These are phyloP conservation scores for Paraconiothyrium sp. DNA, from an alignment of 2,329 filamentous ascomycete genomes.

Conservation along the genomic window DNA sequence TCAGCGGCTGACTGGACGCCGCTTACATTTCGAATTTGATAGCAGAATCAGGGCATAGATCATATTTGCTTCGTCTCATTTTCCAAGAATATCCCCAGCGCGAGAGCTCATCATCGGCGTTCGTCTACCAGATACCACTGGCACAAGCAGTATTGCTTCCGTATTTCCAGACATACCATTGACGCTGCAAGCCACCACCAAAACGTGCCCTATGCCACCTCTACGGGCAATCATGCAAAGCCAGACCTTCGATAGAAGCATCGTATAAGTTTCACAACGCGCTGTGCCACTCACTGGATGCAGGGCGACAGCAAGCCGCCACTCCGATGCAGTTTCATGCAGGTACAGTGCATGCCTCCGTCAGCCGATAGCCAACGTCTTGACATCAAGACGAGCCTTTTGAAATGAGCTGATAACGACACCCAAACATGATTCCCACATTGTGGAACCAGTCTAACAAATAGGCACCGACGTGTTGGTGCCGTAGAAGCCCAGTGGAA, in stretches of 20 bases:
- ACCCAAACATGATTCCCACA: neutral
- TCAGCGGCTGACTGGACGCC: neutral
- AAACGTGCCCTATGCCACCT: neutral
- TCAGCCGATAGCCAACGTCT: neutral
- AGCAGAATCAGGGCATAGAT: neutral
- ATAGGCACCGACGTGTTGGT: slow-evolving; percentile 10
- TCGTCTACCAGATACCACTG: neutral
- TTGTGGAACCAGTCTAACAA: neutral
- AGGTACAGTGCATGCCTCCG: slow-evolving; percentile 18
- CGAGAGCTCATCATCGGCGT: neutral
- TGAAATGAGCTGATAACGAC: neutral
- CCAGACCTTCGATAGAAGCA: slow-evolving; percentile 16
- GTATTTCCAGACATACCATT: neutral
- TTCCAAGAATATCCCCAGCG: neutral
- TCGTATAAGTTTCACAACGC: slow-evolving; percentile 8
- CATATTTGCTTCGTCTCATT: neutral
- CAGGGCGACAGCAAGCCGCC: slow-evolving; percentile 10
- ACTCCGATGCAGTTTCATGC: slow-evolving; percentile 20
- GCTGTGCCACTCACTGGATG: slow-evolving; percentile 14
- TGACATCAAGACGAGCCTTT: neutral
- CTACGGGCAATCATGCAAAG: slow-evolving; percentile 9
- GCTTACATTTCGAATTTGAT: neutral
- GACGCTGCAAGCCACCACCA: neutral
- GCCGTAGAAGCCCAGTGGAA: neutral
- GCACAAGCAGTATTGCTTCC: neutral